Percentiles rank a stretch among this genome's conserved stretches.
These are phyloP conservation scores for Coffea canephora DNA, from an alignment of 257 asterid species.

Conservation along the genomic window DNA sequence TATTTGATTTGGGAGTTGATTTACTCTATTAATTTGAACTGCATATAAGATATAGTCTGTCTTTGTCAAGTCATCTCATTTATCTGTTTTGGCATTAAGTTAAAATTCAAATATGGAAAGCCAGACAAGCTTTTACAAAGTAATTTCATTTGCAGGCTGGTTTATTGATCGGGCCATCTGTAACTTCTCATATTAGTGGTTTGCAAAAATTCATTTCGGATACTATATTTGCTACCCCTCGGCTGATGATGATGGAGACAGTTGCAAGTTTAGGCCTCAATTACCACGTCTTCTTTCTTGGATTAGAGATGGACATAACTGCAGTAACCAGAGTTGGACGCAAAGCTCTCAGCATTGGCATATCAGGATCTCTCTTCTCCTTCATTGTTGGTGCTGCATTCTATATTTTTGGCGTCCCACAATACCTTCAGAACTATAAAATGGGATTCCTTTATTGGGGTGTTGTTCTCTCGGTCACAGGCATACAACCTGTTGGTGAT, in stretches of 20 bases:
- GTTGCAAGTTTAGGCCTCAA: constrained; percentile 23
- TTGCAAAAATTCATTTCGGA: not conserved
- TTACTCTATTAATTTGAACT: too few relatives aligned
- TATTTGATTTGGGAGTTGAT: too few relatives aligned
- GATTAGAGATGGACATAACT: constrained; percentile 25
- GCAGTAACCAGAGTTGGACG: constrained; percentile 19
- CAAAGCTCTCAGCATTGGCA: constrained; percentile 25
- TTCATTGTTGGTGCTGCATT: constrained; percentile 13
- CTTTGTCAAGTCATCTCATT: too few relatives aligned
- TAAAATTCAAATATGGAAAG: not conserved
- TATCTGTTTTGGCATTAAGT: too few relatives aligned
- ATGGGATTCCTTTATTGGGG: constrained; percentile 28
- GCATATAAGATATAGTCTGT: too few relatives aligned
- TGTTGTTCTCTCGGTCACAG: constrained; percentile 27
- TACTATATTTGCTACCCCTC: constrained; percentile 15
- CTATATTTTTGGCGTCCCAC: constrained; percentile 4
- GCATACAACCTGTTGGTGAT: constrained; percentile 23
- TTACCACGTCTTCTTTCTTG: constrained; percentile 25
- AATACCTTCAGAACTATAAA: not conserved
- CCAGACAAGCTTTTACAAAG: not conserved
- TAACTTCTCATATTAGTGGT: not conserved
- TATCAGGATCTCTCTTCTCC: constrained; percentile 25
- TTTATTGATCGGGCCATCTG: constrained; percentile 15
- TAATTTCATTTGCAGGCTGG: constrained; percentile 17
- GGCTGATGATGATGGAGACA: constrained; percentile 26